These are phyloP conservation scores for Tremella yokohamensis DNA, from an alignment of 768 basidiomycete genomes.

Conservation along the genomic window DNA sequence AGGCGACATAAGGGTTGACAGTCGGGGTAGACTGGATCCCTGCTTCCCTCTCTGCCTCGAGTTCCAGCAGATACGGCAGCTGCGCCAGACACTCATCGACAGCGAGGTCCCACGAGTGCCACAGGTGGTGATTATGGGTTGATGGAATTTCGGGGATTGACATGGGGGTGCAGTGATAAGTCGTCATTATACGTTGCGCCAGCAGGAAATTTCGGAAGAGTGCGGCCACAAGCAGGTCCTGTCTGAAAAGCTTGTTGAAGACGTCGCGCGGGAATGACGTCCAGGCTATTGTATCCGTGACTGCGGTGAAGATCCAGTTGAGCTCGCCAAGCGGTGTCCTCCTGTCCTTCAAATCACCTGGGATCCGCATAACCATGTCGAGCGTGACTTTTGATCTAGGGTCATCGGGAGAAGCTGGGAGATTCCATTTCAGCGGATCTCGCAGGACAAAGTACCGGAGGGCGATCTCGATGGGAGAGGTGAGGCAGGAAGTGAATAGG, in stretches of 20 bases:
- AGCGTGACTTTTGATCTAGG: constrained; percentile 53
- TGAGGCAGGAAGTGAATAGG: constrained; percentile 94
- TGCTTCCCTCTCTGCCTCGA: constrained; percentile 17
- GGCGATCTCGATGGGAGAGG: constrained; percentile 96
- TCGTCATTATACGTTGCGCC: constrained; percentile 96
- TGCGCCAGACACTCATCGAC: constrained; percentile 91
- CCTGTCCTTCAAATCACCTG: constrained; percentile 93
- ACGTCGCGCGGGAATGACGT: constrained; percentile 89
- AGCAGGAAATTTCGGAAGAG: constrained; percentile 95
- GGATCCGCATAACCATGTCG: constrained; percentile 91
- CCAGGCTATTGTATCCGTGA: constrained; percentile 99
- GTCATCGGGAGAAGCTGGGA: constrained; percentile 68
- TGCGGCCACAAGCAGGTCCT: constrained; percentile 91
- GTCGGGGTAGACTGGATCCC: constrained; percentile 21
- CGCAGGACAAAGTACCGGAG: constrained; percentile 84
- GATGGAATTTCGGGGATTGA: constrained; percentile 85
- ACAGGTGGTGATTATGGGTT: constrained; percentile 94
- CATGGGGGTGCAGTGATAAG: constrained; percentile 93
- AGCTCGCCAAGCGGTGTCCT: constrained; percentile 94
- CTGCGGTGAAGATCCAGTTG: constrained; percentile 99
- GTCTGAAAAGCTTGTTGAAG: constrained; percentile 89
- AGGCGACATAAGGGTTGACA: constrained; percentile 64
- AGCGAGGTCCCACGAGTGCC: constrained; percentile 97
- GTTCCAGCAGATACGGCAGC: constrained; percentile 66
- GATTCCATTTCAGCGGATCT: constrained; percentile 63